Base-by-base conservation (phyloP, 208 protist genomes). In the Leptomonas pyrrhocoris region DNA sequence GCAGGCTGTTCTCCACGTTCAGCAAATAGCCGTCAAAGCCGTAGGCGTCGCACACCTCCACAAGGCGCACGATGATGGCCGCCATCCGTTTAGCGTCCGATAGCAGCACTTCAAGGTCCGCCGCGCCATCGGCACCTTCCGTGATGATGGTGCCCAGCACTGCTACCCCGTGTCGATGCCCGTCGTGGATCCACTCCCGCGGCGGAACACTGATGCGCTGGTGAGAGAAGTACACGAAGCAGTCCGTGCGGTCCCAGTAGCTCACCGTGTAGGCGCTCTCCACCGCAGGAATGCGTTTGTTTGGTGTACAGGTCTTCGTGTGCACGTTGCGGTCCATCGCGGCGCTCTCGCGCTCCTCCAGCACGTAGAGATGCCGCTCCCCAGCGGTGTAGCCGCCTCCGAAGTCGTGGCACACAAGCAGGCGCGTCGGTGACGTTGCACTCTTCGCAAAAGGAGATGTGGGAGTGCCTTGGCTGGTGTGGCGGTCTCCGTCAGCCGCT, bases 11-110 rank as follows among this genome's bases (percentile, higher is more conserved):
- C 75, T 98, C 95, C 46, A 97, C 81, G 77, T 98, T 98, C 18
- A 98, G 42, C 13, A 98, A 75, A 68, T 95, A 98, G 12, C 95
- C 95, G 71, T 98, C 94, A 64, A 98, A 98, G 36, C 80, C 72
- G 70, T 94, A 93, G 27, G 77, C 45, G 18, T 88, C 64, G 51
- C 76, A 83, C 11, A 98, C 50, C 9, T 77, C 56, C 4, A 89
- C 79, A 0, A 98, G 70, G 19, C 84, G 66, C 25, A 59, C 34
- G 56, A 94, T 87, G 9, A 85, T 70, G 15, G 56, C 18, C 1
- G 56, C 73, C 67, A 84, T 83, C 48, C 60, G 45, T 51, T 84
- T 75, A 15, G 83, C 75, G 46, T 88, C 75, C 1, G 71, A 72
- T 7, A 94, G 66, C 23, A 95, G 48, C 27, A 63, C 5, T 15